Percentiles rank a stretch among this genome's conserved stretches.
Conservation (phyloP, 176 grass and related monocot genomes). For the Carex scoparia region DNA sequence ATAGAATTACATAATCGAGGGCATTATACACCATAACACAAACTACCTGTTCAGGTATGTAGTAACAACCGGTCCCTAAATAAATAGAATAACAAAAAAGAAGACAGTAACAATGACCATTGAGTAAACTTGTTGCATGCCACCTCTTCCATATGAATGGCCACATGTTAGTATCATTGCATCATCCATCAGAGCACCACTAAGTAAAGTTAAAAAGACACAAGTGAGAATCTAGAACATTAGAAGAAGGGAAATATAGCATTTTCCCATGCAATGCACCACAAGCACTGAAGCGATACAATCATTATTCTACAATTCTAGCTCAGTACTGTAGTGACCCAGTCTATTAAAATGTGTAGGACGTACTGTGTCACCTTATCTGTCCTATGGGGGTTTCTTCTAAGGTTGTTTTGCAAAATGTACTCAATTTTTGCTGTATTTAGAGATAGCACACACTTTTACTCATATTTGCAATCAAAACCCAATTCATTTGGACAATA, state of each 20-base stretch:
- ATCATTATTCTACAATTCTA: background rate
- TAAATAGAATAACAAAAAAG: background rate
- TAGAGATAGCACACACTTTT: background rate
- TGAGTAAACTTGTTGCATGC: slow-evolving; percentile 72
- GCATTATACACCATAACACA: background rate
- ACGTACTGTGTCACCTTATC: background rate
- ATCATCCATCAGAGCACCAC: slow-evolving; percentile 69
- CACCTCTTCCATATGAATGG: slow-evolving; percentile 66
- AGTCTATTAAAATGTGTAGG: background rate
- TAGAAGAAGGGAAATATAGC: too few relatives aligned
- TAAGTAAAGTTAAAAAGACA: slow-evolving; percentile 12
- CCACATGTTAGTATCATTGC: slow-evolving; percentile 76
- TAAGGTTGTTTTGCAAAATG: background rate
- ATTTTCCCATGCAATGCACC: background rate
- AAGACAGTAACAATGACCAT: slow-evolving; percentile 39
- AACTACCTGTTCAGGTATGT: background rate
- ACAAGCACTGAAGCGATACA: background rate
- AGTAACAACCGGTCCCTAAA: background rate
- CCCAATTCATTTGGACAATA: background rate
- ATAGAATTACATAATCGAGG: background rate
- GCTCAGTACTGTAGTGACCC: background rate
- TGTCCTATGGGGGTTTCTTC: background rate
- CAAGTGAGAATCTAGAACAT: slow-evolving; percentile 5
- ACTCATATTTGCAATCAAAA: background rate
- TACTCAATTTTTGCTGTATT: background rate